Percentiles rank a stretch among this genome's conserved stretches.
Evolutionary conservation across 306 rosid genomes (phyloP).

Genomic region (Gillenia trifoliata): DNA sequence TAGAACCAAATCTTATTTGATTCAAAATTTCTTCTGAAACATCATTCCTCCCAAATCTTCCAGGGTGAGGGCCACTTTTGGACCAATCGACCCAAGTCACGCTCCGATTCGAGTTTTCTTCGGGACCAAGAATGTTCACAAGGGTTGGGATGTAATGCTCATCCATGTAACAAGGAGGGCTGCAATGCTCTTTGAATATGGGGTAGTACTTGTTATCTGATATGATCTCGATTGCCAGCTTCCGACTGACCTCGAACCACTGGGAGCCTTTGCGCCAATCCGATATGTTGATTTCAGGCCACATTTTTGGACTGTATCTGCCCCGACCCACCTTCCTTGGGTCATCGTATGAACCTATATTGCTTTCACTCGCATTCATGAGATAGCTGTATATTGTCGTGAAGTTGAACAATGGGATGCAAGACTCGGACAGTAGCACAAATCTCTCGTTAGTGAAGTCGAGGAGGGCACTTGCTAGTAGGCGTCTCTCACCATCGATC

Average conservation of each 20-base stretch:
- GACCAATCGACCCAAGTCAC: conserved; percentile 71
- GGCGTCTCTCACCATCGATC: conserved; percentile 50
- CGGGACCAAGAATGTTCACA: conserved; percentile 21
- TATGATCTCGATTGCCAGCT: conserved; percentile 29
- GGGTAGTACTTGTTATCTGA: conserved; percentile 41
- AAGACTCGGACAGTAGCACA: conserved; percentile 37
- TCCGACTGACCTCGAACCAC: conserved; percentile 43
- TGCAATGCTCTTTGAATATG: conserved; percentile 31
- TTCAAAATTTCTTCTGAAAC: conserved; percentile 32
- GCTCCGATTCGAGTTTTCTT: conserved; percentile 37
- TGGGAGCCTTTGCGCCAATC: conserved; percentile 62
- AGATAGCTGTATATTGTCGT: conserved; percentile 32
- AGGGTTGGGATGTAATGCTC: conserved; percentile 54
- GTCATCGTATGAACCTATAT: conserved; percentile 42
- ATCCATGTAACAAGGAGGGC: conserved; percentile 53
- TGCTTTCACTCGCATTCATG: conserved; percentile 16
- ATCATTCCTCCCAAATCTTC: conserved; percentile 30
- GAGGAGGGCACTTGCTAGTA: conserved; percentile 45
- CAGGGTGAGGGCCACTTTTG: conserved; percentile 45
- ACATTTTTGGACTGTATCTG: conserved; percentile 42
- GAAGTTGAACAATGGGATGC: conserved; percentile 52
- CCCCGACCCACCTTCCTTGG: conserved; percentile 44
- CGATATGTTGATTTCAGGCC: conserved; percentile 11
- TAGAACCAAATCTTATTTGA: conserved; percentile 30
- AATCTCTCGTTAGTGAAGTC: conserved; percentile 47